Percentiles rank a stretch among this genome's conserved stretches.
Conservation (phyloP, 2,329 filamentous ascomycete genomes). For the Xylariales sp. region DNA sequence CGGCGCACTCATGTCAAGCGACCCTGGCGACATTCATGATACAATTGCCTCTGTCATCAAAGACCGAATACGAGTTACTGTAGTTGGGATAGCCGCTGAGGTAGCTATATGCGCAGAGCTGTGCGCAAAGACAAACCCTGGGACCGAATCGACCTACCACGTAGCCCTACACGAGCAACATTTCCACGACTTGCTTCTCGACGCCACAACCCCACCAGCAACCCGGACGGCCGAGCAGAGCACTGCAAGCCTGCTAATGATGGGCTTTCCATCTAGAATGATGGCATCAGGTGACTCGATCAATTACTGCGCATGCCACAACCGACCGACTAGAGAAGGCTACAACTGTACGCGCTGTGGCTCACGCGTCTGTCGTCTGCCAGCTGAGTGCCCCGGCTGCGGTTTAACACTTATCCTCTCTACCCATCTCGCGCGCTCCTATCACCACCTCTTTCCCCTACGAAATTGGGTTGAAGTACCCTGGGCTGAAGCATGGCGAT, state of each 20-base stretch:
- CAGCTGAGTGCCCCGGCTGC: slow-evolving; percentile 87
- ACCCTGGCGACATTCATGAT: slow-evolving; percentile 92
- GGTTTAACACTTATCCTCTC: slow-evolving; percentile 89
- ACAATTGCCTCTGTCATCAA: slow-evolving; percentile 75
- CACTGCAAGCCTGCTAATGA: slow-evolving; percentile 75
- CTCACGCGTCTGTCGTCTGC: slow-evolving; percentile 83
- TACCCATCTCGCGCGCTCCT: slow-evolving; percentile 87
- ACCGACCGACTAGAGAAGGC: slow-evolving; percentile 73
- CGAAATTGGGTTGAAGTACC: slow-evolving; percentile 87
- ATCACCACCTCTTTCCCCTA: slow-evolving; percentile 88
- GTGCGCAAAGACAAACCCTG: slow-evolving; percentile 80
- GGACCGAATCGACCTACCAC: slow-evolving; percentile 70
- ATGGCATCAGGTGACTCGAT: slow-evolving; percentile 61
- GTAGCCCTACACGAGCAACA: slow-evolving; percentile 85
- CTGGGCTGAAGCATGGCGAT: slow-evolving; percentile 66
- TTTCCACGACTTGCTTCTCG: slow-evolving; percentile 84
- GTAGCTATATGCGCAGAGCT: slow-evolving; percentile 90
- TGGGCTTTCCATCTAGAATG: slow-evolving; percentile 91
- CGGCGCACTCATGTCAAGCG: slow-evolving; percentile 82
- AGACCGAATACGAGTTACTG: slow-evolving; percentile 80
- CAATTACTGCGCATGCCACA: slow-evolving; percentile 89
- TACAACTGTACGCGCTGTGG: slow-evolving; percentile 88
- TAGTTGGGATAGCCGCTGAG: slow-evolving; percentile 87
- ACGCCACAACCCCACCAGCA: slow-evolving; percentile 82
- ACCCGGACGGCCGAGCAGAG: slow-evolving; percentile 61